These are phyloP conservation scores for Orbilia ellipsospora DNA, from an alignment of 2,329 filamentous ascomycete species.

Conservation along the genomic window DNA sequence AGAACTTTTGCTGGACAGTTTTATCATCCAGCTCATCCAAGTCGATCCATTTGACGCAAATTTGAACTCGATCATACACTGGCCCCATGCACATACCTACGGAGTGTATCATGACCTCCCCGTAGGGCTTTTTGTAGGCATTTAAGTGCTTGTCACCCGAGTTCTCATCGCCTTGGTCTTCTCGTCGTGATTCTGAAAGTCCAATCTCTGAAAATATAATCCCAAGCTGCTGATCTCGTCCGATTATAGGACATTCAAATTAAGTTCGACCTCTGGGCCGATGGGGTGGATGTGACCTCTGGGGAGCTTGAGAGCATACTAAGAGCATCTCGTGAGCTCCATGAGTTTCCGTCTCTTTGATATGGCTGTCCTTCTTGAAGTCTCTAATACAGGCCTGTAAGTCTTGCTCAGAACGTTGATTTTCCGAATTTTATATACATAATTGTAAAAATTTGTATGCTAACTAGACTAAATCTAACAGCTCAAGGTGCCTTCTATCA, in stretches of 20 bases:
- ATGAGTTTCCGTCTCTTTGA: constrained; percentile 6
- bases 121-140: constrained; percentile 20
- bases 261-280: constrained; percentile 19
- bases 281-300: constrained; percentile 10
- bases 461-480: too few species aligned
- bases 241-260: constrained; percentile 16
- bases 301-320: constrained; percentile 4
- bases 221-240: not conserved
- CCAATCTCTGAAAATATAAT: constrained; percentile 34
- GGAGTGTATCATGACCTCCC: constrained; percentile 27
- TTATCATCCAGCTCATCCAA: constrained; percentile 34
- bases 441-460: not conserved
- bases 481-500: constrained; percentile 5
- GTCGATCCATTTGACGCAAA: too few species aligned
- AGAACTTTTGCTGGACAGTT: constrained; percentile 29
- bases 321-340: not conserved
- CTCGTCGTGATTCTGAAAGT: constrained; percentile 10
- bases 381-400: not conserved
- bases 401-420: not conserved
- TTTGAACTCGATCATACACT: constrained; percentile 18
- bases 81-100: constrained; percentile 26
- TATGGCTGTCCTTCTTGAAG: constrained; percentile 13
- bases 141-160: constrained; percentile 11
- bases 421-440: too few species aligned
- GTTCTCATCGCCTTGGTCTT: not conserved